Evolutionary conservation across 2,329 filamentous ascomycete species (phyloP).

Genomic region (Trichophyton simii): DNA sequence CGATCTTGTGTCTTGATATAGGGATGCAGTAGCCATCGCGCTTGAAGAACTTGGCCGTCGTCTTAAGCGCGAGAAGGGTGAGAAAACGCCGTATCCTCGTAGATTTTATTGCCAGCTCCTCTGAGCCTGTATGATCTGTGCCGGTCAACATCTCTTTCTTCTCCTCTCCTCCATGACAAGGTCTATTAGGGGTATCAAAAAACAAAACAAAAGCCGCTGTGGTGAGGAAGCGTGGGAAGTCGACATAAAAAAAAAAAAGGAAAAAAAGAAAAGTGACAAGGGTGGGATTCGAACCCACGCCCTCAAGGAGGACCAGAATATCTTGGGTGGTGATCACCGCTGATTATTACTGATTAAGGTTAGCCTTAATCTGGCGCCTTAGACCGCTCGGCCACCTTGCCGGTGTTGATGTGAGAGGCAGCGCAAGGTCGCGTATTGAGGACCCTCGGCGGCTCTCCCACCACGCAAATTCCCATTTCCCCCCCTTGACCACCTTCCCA

Average conservation of each 20-base stretch:
- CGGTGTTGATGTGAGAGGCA: neutral
- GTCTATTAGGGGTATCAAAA: neutral
- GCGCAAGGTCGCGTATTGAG: neutral
- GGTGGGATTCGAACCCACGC: slow-evolving; percentile 4
- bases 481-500: neutral
- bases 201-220: neutral
- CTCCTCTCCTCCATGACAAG: neutral
- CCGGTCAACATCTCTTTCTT: neutral
- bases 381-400: slow-evolving; percentile 4
- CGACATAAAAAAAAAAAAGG: neutral
- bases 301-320: slow-evolving; percentile 2
- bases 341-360: neutral
- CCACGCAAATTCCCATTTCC: neutral
- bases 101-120: neutral
- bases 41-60: neutral
- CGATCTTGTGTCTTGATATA: slow-evolving; percentile 3
- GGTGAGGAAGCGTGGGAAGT: neutral
- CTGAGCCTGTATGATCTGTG: neutral
- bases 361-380: slow-evolving; percentile 2
- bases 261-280: neutral
- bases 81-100: neutral
- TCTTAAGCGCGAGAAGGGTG: neutral
- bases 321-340: neutral
- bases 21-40: neutral
- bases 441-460: neutral